phyloP scores from a whole-genome alignment of 768 basidiomycete genomes.

The Suillus tomentosus region DNA sequence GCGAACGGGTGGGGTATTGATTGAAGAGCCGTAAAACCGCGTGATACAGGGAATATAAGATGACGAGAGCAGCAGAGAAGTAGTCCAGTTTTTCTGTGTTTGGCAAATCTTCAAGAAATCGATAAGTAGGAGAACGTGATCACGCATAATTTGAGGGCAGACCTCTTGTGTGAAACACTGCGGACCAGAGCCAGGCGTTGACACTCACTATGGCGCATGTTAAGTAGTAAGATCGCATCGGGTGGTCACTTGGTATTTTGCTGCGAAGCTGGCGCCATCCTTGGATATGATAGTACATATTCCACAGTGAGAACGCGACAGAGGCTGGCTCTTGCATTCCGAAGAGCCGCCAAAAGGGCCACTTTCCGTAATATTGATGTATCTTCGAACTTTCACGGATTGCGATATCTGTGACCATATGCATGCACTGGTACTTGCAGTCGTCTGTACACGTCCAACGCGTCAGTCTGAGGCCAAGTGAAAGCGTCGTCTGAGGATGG shows the following conservation, averaged over 20 bases:
- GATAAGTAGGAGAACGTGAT: conserved; percentile 10
- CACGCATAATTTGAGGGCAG: conserved; percentile 22
- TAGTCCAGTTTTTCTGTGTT: conserved; percentile 92
- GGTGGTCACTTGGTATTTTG: conserved; percentile 55
- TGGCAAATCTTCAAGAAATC: conserved; percentile 60
- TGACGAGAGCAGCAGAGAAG: conserved; percentile 88
- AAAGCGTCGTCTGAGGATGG: conserved; percentile 38
- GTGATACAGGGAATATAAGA: conserved; percentile 79
- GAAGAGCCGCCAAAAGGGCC: conserved; percentile 90
- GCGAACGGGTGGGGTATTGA: conserved; percentile 51
- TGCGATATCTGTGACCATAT: conserved; percentile 65
- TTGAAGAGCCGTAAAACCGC: conserved; percentile 76
- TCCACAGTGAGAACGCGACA: conserved; percentile 86
- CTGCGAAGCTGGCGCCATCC: conserved; percentile 55
- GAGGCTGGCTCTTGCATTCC: conserved; percentile 96
- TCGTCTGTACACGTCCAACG: conserved; percentile 88
- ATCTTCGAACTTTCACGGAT: conserved; percentile 43
- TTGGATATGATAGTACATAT: conserved; percentile 71
- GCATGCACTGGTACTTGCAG: conserved; percentile 91
- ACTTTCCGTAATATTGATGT: conserved; percentile 93
- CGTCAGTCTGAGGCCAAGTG: conserved; percentile 63
- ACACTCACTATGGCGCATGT: conserved; percentile 69
- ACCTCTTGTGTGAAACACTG: conserved; percentile 94
- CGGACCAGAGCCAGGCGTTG: conserved; percentile 92
- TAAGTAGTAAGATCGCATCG: conserved; percentile 70